Evolutionary conservation across 768 basidiomycete species (phyloP), one percentile per base, ranked within the genome.

Genomic region (Rhodotorula graminis): DNA sequence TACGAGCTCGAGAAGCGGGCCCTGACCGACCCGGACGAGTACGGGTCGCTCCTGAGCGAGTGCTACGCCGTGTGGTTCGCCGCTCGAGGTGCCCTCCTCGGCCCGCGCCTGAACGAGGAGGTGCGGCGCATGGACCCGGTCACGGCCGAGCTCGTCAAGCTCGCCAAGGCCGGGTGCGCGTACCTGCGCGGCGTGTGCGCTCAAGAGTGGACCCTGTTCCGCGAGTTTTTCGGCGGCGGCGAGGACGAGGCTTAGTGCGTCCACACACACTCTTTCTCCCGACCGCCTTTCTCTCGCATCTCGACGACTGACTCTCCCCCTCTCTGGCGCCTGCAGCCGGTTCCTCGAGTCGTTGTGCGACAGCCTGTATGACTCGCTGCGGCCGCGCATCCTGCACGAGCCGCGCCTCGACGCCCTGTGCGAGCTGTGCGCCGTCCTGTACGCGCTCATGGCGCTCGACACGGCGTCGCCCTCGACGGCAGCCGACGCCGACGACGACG

Each of bases 381-480:
- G 95, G 2, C 96, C 95, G 11, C 88, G 94, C 10, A 97, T 99
- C 73, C 85, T 97, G 4, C 94, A 97, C 77, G 95, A 97, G 78
- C 88, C 89, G 0, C 87, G 90, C 10, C 86, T 99, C 59, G 89
- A 89, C 2, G 88, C 88, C 0, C 87, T 99, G 2, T 94, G 93
- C 79, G 91, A 94, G 80, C 92, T 97, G 37, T 99, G 95, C 84
- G 97, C 92, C 0, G 92, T 99, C 29, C 84, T 99, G 6, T 91
- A 94, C 79, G 95, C 94, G 0, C 84, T 98, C 55, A 97, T 98
- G 92, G 90, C 97, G 8, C 87, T 79, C 42, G 78, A 79, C 57
- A 76, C 79, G 33, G 63, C 78, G 31, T 77, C 73, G 29, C 80
- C 79, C 31, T n/a, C n/a, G n/a, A n/a, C n/a, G 37, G 79, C 81